A percentile compares a stretch with the other conserved stretches of the same genome.
Conservation (phyloP, 2,329 filamentous ascomycete genomes). For the Dothideomycetidae sp. region DNA sequence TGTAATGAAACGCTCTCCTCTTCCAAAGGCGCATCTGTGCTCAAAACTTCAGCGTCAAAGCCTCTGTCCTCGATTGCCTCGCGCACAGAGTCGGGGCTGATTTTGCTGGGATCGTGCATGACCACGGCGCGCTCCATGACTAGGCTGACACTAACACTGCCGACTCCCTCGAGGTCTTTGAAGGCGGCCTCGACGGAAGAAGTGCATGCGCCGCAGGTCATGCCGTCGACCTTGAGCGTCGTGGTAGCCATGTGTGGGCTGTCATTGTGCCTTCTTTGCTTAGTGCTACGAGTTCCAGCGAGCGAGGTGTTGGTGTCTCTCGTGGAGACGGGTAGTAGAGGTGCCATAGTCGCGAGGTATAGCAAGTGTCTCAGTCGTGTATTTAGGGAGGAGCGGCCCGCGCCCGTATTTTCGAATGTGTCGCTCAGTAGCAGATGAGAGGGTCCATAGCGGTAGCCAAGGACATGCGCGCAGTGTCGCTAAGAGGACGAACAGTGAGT, state of each 20-base stretch:
- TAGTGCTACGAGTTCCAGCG: not conserved
- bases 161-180: conserved; percentile 64
- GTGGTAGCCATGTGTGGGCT: conserved; percentile 62
- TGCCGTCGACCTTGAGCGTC: conserved; percentile 79
- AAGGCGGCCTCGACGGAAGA: conserved; percentile 85
- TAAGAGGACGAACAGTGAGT: too few species aligned
- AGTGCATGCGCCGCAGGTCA: conserved; percentile 79
- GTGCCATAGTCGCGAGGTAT: conserved; percentile 1
- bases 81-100: conserved; percentile 60
- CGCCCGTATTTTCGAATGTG: not conserved
- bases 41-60: conserved; percentile 58
- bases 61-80: conserved; percentile 85
- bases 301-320: conserved; percentile 5
- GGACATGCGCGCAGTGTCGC: too few species aligned
- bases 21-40: conserved; percentile 20
- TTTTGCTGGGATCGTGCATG: conserved; percentile 64
- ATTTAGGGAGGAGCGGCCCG: not conserved
- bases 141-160: conserved; percentile 78
- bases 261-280: conserved; percentile 1
- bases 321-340: conserved; percentile 4
- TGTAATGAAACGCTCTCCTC: conserved; percentile 41
- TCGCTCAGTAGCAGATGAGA: not conserved
- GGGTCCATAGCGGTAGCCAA: not conserved
- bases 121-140: conserved; percentile 93
- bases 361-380: not conserved